A percentile compares a stretch with the other conserved stretches of the same genome.
phyloP scores from a whole-genome alignment of 768 basidiomycete species.

The Amanita jacksonii region DNA sequence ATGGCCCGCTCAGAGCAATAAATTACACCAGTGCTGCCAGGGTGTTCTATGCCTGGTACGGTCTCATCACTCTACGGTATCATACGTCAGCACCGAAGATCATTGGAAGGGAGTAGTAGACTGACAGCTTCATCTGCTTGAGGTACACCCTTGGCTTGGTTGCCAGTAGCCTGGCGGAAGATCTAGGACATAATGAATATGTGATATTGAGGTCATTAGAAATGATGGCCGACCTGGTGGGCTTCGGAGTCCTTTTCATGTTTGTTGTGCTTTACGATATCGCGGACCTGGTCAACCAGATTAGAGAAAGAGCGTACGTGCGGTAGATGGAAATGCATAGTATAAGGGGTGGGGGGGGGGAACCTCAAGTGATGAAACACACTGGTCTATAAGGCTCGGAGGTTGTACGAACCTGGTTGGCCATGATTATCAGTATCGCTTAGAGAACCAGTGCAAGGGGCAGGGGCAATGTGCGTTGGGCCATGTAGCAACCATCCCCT shows the following conservation, averaged over 20 bases:
- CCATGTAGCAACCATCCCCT: too few relatives aligned
- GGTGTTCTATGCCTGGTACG: slow-evolving; percentile 80
- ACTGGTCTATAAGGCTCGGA: not conserved
- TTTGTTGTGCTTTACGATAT: slow-evolving; percentile 56
- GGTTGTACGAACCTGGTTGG: not conserved
- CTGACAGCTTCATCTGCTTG: slow-evolving; percentile 63
- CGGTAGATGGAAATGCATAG: slow-evolving; percentile 41
- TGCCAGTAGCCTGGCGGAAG: slow-evolving; percentile 63
- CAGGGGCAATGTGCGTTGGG: too few relatives aligned
- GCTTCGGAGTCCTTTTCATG: slow-evolving; percentile 85
- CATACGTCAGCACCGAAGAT: not conserved
- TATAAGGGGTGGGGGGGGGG: slow-evolving; percentile 10
- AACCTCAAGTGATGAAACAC: too few relatives aligned
- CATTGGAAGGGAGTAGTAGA: not conserved
- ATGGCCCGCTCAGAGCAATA: slow-evolving; percentile 94
- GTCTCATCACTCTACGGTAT: slow-evolving; percentile 82
- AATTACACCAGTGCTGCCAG: slow-evolving; percentile 54
- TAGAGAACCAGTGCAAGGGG: too few relatives aligned
- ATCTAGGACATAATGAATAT: slow-evolving; percentile 36
- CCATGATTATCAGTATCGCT: too few relatives aligned
- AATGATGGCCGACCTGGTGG: slow-evolving; percentile 49
- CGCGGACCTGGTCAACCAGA: slow-evolving; percentile 51
- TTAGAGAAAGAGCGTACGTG: slow-evolving; percentile 34
- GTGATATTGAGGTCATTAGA: slow-evolving; percentile 7
- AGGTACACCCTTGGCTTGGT: slow-evolving; percentile 59